Base-by-base conservation (phyloP, 129 eudicot species). In the Escallonia rubra region DNA sequence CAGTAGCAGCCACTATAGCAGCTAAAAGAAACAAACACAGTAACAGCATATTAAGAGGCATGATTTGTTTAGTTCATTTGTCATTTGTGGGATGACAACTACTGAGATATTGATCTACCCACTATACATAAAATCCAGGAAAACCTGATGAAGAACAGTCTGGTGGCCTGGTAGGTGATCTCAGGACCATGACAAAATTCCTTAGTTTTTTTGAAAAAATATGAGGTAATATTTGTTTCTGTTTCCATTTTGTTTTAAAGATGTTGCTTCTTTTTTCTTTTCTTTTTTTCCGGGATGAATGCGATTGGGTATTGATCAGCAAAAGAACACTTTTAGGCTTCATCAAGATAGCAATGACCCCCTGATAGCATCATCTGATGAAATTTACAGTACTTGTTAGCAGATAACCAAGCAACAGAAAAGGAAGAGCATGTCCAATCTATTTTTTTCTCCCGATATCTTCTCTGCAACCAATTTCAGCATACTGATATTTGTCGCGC, bases 1-100 rank as follows among this genome's bases (percentile, higher is more conserved):
- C 62, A 70, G 53, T 63, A 75, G 67, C 57, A 80, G 60, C 80
- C 76, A 74, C 72, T 73, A 70, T 75, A 68, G 67, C 78, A 71
- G 64, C 78, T 74, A 75, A 55, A 71, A 56, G 72, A 48, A 59
- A 43, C 12, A 59, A 57, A 57, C 68, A 68, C 50, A 62, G 65
- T 62, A 48, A 78, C 49, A 44, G 71, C 71, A 66, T 46, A 52
- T 69, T 47, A 56, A 64, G 64, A 68, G 46, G 43, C 23, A 7
- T 70, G 58, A 63, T 59, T 61, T 61, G 44, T 39, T 57, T 58
- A 15, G 39, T 58, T 69, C 50, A 15, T 43, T 73, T 54, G 57
- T 50, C 15, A 42, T 6, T 67, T 55, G 38, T 53, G 72, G 60
- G 65, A 45, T 76, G 13, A 51, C 66, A 64, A 57, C 70, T 47